Evolutionary conservation across 1,139 yeast species (phyloP), one percentile per base, ranked within the genome.

Genomic region (Candida freyschussii): DNA sequence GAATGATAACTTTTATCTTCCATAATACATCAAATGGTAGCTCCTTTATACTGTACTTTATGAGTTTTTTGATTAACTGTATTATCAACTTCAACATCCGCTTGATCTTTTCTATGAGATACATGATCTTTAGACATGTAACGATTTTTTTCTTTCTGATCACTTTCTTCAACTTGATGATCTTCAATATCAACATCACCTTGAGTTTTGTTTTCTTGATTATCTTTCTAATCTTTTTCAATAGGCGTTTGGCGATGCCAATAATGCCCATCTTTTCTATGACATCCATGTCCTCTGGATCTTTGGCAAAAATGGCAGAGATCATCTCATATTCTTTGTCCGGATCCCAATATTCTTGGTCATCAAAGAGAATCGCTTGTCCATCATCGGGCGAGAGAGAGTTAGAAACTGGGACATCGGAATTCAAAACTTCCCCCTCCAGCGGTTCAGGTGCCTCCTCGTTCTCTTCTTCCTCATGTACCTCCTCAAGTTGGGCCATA

Each of bases 51-150:
- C 36, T 16, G 17, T 23, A 33, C 8, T 17, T 27, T 8, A 45
- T 40, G 19, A 36, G 28, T 21, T 44, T 46, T 14, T 36, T 33
- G 9, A 43, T 24, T 26, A 39, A 24, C 8, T 30, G 30, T 14
- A 36, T 40, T 7, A 48, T 42, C 25, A 45, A 34, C 18, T 30
- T 29, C 23, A 39, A 6, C 7, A 37, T 30, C 26, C 39, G 31
- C 25, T 45, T 45, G 24, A 41, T 48, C 25, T 46, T 46, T 24
- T 47, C 50, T 25, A 47, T 45, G 7, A 40, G 24, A 5, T 30
- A 21, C 48, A 48, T 45, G 8, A 46, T 39, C 26, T 45, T 34
- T 9, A 48, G 36, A 26, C 47, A 42, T 4, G 34, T 16, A 13
- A 40, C 32, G 9, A 43, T 32, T 24, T 38, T 39, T 8, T 30